Percentiles rank a stretch among this genome's conserved stretches.
Conservation (phyloP, 2,329 filamentous ascomycete genomes). For the Hypoxylon sp. region DNA sequence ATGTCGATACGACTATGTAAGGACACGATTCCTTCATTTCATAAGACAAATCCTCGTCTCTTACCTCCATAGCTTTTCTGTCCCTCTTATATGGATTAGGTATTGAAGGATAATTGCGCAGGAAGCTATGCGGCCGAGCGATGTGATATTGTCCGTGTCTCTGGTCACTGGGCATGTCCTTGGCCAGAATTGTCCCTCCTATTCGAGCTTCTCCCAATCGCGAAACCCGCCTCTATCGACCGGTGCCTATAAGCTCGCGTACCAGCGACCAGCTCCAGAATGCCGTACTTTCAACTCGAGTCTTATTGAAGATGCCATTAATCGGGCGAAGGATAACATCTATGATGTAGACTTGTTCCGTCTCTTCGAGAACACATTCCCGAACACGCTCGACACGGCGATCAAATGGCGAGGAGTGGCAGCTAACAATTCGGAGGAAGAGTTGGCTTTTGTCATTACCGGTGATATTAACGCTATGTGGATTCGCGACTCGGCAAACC, state of each 20-base stretch:
- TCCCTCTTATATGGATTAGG: background rate
- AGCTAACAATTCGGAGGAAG: slow-evolving; percentile 60
- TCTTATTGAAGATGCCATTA: slow-evolving; percentile 78
- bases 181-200: slow-evolving; percentile 50
- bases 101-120: background rate
- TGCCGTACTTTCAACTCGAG: slow-evolving; percentile 82
- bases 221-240: slow-evolving; percentile 53
- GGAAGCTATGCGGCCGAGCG: slow-evolving; percentile 35
- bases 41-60: background rate
- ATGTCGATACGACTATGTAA: background rate
- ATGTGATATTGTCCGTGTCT: slow-evolving; percentile 28
- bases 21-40: slow-evolving; percentile 26
- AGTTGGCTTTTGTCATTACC: slow-evolving; percentile 83
- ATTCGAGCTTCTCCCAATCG: slow-evolving; percentile 51
- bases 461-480: slow-evolving; percentile 91
- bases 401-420: slow-evolving; percentile 80
- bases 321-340: slow-evolving; percentile 58
- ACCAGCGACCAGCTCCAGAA: slow-evolving; percentile 70
- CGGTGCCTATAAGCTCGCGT: slow-evolving; percentile 54
- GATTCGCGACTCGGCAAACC: slow-evolving; percentile 86
- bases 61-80: background rate
- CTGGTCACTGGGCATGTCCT: slow-evolving; percentile 22
- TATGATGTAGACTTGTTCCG: slow-evolving; percentile 76
- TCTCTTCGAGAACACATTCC: slow-evolving; percentile 86
- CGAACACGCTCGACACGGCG: slow-evolving; percentile 86